These are phyloP conservation scores for Penicillium arizonense DNA, from an alignment of 495 filamentous ascomycete species.

Conservation along the genomic window DNA sequence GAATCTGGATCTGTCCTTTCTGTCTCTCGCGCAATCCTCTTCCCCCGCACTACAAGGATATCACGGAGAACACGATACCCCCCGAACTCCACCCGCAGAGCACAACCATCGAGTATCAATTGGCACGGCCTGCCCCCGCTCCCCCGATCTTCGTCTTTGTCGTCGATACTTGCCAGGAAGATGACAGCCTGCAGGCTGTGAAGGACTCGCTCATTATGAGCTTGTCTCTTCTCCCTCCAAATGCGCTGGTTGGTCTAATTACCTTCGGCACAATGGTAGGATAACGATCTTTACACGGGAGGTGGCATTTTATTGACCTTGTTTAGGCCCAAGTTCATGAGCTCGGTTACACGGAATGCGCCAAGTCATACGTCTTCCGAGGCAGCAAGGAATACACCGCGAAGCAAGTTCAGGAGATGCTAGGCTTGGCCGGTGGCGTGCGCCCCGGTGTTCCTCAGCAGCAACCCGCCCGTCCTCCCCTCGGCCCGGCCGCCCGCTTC, in stretches of 20 bases:
- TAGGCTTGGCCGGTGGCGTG: conserved; percentile 68
- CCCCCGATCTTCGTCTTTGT: conserved; percentile 97
- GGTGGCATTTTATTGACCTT: conserved; percentile 19
- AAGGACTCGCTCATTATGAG: conserved; percentile 98
- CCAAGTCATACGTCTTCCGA: conserved; percentile 99
- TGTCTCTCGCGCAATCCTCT: conserved; percentile 93
- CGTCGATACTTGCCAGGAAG: conserved; percentile 98
- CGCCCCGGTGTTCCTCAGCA: conserved; percentile 66
- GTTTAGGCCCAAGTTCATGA: conserved; percentile 90
- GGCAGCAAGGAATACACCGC: conserved; percentile 96
- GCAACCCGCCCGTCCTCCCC: conserved; percentile 75
- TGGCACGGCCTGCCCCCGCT: conserved; percentile 87
- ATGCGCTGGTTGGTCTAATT: conserved; percentile 92
- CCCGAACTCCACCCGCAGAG: conserved; percentile 91
- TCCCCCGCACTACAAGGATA: conserved; percentile 98
- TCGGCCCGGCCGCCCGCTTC: conserved; percentile 85
- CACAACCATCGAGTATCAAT: conserved; percentile 96
- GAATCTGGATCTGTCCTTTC: conserved; percentile 98
- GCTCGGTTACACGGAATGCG: conserved; percentile 95
- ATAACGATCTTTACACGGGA: background rate
- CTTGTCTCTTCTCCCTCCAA: conserved; percentile 86
- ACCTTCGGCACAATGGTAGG: conserved; percentile 95
- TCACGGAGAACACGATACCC: conserved; percentile 89
- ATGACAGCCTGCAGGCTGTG: conserved; percentile 91
- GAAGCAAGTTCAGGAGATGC: conserved; percentile 99